Evolutionary conservation across 257 asterid species (phyloP).

Genomic region (Penstemon barbatus): DNA sequence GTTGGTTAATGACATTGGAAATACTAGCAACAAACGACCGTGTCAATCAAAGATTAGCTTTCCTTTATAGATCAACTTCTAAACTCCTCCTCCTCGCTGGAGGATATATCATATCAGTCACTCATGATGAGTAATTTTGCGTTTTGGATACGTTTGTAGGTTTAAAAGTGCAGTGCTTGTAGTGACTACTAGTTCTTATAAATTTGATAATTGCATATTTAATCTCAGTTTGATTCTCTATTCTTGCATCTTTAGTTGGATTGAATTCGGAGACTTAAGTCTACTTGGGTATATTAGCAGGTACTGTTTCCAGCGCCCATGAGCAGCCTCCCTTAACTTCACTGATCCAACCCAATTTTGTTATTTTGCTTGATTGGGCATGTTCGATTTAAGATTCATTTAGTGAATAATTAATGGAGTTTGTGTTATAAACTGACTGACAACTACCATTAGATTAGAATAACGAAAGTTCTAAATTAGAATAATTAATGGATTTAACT

Average conservation of each 20-base stretch:
- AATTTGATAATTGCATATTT: background rate
- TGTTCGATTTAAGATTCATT: no score
- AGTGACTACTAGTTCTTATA: slow-evolving; percentile 17
- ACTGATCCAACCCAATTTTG: no score
- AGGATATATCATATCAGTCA: background rate
- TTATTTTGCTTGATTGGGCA: no score
- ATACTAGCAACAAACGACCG: slow-evolving; percentile 25
- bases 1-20: slow-evolving; percentile 28
- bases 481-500: no score
- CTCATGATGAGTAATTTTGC: slow-evolving; percentile 34
- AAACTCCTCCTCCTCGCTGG: slow-evolving; percentile 2
- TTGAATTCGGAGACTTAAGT: background rate
- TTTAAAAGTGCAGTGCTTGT: slow-evolving; percentile 25
- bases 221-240: background rate
- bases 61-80: slow-evolving; percentile 7
- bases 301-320: no score
- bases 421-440: no score
- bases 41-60: background rate
- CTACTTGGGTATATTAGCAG: background rate
- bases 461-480: no score
- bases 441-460: no score
- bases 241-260: background rate
- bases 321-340: no score
- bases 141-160: slow-evolving; percentile 22
- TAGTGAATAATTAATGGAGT: no score